Percentiles rank a stretch among this genome's conserved stretches.
Evolutionary conservation across 208 protist species (phyloP).

Genomic region (Leptomonas seymouri): DNA sequence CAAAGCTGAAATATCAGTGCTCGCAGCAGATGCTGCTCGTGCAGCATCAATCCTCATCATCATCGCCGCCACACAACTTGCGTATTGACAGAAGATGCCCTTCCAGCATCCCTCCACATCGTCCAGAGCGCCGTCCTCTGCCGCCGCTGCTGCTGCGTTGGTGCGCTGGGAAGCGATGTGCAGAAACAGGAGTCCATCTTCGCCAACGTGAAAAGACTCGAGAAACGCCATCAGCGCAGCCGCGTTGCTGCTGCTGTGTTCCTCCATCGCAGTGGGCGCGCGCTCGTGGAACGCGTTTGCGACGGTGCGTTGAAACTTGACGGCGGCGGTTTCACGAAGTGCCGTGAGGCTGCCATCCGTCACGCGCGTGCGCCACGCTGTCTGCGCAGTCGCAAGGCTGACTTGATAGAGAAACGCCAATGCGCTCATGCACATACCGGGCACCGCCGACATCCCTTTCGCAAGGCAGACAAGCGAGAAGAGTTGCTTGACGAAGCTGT

Average conservation of each 20-base stretch:
- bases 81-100: constrained; percentile 1
- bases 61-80: background rate
- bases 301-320: constrained; percentile 17
- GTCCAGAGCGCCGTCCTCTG: constrained; percentile 4
- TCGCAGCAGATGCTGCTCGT: no score
- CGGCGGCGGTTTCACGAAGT: constrained; percentile 8
- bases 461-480: constrained; percentile 8
- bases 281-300: constrained; percentile 15
- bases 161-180: constrained; percentile 13
- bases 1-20: no score
- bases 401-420: constrained; percentile 34
- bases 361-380: constrained; percentile 24
- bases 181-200: constrained; percentile 18
- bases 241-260: background rate
- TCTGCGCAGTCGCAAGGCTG: constrained; percentile 14
- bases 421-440: constrained; percentile 14
- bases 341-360: constrained; percentile 12
- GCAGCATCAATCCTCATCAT: background rate
- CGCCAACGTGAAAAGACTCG: constrained; percentile 1
- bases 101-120: constrained; percentile 12
- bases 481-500: constrained; percentile 12
- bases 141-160: background rate
- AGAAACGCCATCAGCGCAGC: constrained; percentile 22
- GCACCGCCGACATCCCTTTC: background rate
- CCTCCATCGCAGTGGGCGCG: background rate